A percentile compares a stretch with the other conserved stretches of the same genome.
These are phyloP conservation scores for Beauveria sp. DNA, from an alignment of 2,329 filamentous ascomycete species.

Conservation along the genomic window DNA sequence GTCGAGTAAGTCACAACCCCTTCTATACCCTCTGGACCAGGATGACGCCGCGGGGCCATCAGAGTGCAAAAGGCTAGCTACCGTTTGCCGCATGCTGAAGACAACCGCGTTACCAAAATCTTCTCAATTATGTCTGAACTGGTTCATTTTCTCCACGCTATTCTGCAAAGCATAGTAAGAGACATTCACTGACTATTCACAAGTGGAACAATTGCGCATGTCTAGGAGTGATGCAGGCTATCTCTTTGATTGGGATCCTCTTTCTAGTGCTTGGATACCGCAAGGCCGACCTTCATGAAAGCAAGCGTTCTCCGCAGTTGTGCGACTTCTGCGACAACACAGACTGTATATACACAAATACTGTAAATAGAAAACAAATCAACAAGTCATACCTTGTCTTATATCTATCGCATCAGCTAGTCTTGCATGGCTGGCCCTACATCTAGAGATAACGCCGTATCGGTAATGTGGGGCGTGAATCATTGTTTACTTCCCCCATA, in stretches of 20 bases:
- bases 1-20: neutral
- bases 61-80: conserved; percentile 20
- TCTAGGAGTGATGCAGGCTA: neutral
- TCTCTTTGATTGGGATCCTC: neutral
- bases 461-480: conserved; percentile 17
- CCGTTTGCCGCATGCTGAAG: conserved; percentile 43
- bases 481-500: conserved; percentile 33
- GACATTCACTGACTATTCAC: neutral
- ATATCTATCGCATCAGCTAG: neutral
- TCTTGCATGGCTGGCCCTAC: too few species aligned
- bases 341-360: neutral
- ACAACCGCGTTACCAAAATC: conserved; percentile 55
- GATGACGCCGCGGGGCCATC: conserved; percentile 51
- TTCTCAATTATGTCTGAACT: conserved; percentile 56
- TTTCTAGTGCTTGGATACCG: neutral
- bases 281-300: neutral
- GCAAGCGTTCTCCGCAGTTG: neutral
- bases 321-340: neutral
- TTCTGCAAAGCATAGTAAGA: neutral
- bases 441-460: conserved; percentile 11
- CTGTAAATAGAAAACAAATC: neutral
- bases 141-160: neutral
- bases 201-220: neutral
- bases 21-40: conserved; percentile 19
- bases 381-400: neutral